These are phyloP conservation scores for Cladobotryum protrusum DNA, from an alignment of 2,329 filamentous ascomycete species.

Conservation along the genomic window DNA sequence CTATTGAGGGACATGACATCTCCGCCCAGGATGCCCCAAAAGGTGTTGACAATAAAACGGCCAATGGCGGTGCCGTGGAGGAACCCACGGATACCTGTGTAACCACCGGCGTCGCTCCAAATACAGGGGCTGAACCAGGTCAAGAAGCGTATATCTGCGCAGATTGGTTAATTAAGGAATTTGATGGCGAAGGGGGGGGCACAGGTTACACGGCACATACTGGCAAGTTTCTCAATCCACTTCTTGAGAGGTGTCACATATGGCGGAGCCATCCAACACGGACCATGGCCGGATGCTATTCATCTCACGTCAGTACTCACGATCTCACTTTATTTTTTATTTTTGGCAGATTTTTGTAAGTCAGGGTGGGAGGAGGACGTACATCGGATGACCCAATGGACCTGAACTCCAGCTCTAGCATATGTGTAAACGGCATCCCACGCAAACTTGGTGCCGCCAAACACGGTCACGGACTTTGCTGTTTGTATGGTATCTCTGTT, in stretches of 20 bases:
- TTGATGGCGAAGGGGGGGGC: too few species aligned
- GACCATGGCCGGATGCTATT: constrained; percentile 47
- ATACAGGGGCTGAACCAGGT: constrained; percentile 71
- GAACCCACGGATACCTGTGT: constrained; percentile 45
- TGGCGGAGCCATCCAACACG: constrained; percentile 51
- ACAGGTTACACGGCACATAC: constrained; percentile 23
- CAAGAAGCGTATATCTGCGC: constrained; percentile 53
- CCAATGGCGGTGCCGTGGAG: constrained; percentile 54
- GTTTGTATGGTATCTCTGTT: constrained; percentile 34
- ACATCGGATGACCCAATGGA: constrained; percentile 56
- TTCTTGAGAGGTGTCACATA: constrained; percentile 63
- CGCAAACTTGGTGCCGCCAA: constrained; percentile 59
- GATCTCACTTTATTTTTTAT: neutral
- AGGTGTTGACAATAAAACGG: constrained; percentile 46
- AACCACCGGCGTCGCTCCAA: constrained; percentile 61
- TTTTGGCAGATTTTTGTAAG: neutral
- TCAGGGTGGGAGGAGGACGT: neutral
- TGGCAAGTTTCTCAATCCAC: constrained; percentile 61
- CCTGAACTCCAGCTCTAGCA: constrained; percentile 47
- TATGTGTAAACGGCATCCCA: constrained; percentile 61
- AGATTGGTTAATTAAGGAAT: neutral
- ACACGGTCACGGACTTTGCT: constrained; percentile 44
- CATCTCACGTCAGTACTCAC: neutral
- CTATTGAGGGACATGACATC: constrained; percentile 50
- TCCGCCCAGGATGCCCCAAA: constrained; percentile 51